Base-by-base conservation (phyloP, 352 stramenopile species). In the Plasmopara muralis region DNA sequence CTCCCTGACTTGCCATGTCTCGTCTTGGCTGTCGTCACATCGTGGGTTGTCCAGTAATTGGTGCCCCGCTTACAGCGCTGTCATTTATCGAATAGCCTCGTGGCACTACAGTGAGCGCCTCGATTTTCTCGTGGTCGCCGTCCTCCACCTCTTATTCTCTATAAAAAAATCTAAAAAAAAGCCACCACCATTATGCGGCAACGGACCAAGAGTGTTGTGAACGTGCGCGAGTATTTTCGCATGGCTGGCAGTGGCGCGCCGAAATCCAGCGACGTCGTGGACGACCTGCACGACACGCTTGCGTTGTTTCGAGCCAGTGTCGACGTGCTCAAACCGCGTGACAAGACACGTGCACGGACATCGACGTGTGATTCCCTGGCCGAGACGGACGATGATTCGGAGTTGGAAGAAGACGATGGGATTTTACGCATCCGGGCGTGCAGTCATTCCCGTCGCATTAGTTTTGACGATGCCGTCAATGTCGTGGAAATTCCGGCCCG, bases 381-480 rank as follows among this genome's bases (percentile, higher is more conserved):
- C 16, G 77, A 79, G 8, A 81, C 67, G 12, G 71, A 85, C 47
- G 74, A 84, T 20, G 68, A 79, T 35, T 73, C 81, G n/a, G 72
- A 82, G n/a, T 64, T 74, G n/a, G 73, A 82, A 15, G 74, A 85
- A 5, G 70, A 79, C 38, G 72, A 83, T 34, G 64, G 64, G 40
- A 67, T 77, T 35, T 47, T 72, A 20, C 74, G 77, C 43, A 53
- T 74, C 29, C 74, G 79, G 37, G 76, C 74, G 45, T 90, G 77
- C 59, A 85, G 68, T 31, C 77, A 88, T 57, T 66, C 74, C 54
- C 76, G 78, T 20, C 77, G 79, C 56, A 90, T 91, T 57, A 88
- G 77, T 62, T 91, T 91, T 47, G 65, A 84, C 43, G 70, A 72
- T 31, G 80, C 85, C 47, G 70, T 89, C 9, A 70, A 86, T 44